phyloP scores from a whole-genome alignment of 768 basidiomycete species.

The Favolaschia claudopus region DNA sequence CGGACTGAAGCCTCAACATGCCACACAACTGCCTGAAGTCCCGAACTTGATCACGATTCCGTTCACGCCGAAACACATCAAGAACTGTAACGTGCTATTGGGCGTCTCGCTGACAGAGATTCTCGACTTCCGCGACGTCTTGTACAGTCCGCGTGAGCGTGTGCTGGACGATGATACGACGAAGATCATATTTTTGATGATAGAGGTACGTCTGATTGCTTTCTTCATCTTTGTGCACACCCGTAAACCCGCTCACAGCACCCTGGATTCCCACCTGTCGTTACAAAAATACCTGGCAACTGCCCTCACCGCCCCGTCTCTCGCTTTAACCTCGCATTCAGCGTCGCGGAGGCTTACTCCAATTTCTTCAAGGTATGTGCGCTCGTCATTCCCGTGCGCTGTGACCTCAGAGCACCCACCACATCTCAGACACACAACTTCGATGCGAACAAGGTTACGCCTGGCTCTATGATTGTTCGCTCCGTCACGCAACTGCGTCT shows the following conservation, averaged over 20 bases:
- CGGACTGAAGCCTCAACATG: conserved; percentile 16
- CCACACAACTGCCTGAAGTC: conserved; percentile 6
- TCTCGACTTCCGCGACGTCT: conserved; percentile 23
- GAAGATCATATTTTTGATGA: conserved; percentile 17
- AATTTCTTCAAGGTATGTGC: conserved; percentile 15
- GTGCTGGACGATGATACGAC: conserved; percentile 14
- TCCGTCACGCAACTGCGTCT: conserved; percentile 24
- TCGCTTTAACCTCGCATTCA: conserved; percentile 24
- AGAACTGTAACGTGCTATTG: not conserved
- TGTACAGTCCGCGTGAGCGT: conserved; percentile 17
- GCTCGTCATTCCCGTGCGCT: not conserved
- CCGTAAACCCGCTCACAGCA: not conserved
- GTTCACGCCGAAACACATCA: conserved; percentile 18
- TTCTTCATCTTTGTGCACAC: not conserved
- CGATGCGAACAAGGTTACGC: not conserved
- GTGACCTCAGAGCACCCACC: not conserved
- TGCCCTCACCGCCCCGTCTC: conserved; percentile 25
- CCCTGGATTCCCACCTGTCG: conserved; percentile 18
- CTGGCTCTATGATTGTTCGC: conserved; percentile 6
- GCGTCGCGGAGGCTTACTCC: conserved; percentile 22
- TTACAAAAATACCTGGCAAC: conserved; percentile 19
- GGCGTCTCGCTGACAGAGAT: conserved; percentile 26
- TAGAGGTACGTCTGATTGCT: conserved; percentile 11
- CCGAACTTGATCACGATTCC: conserved; percentile 22
- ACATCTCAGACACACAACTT: not conserved